phyloP scores from a whole-genome alignment of 306 rosid genomes.

The Cicer yamashitae region DNA sequence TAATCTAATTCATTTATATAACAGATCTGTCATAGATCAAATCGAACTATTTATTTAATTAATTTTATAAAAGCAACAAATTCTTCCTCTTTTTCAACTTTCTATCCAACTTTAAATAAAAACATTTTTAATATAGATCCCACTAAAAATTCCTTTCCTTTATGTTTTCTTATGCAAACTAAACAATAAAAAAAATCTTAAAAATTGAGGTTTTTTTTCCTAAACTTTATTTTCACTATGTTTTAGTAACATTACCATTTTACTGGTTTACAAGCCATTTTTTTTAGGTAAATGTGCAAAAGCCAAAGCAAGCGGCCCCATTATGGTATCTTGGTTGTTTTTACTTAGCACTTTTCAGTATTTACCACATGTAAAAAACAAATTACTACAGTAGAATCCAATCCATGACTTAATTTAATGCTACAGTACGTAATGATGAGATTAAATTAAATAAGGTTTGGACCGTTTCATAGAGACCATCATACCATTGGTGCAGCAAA shows the following conservation, averaged over 20 bases:
- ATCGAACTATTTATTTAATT: too few relatives aligned
- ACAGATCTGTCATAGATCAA: too few relatives aligned
- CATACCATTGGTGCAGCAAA: constrained; percentile 62
- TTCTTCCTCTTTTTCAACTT: too few relatives aligned
- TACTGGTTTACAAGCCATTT: not conserved
- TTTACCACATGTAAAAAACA: not conserved
- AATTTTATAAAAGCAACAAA: too few relatives aligned
- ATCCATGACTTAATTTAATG: not conserved
- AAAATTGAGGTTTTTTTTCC: not conserved
- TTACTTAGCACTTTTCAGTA: not conserved
- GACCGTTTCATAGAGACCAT: constrained; percentile 47
- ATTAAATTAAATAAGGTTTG: constrained; percentile 33
- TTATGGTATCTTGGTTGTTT: not conserved
- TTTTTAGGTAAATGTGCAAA: not conserved
- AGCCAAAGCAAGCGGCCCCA: not conserved
- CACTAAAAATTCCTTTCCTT: too few relatives aligned
- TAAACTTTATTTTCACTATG: too few relatives aligned
- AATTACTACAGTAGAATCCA: not conserved
- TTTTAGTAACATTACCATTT: not conserved
- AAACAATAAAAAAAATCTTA: not conserved
- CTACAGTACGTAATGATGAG: constrained; percentile 15
- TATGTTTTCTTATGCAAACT: too few relatives aligned
- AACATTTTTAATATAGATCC: too few relatives aligned
- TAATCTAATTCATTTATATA: too few relatives aligned
- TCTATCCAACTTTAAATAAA: too few relatives aligned